Base-by-base conservation (phyloP, 768 basidiomycete species). In the Russula foetens region DNA sequence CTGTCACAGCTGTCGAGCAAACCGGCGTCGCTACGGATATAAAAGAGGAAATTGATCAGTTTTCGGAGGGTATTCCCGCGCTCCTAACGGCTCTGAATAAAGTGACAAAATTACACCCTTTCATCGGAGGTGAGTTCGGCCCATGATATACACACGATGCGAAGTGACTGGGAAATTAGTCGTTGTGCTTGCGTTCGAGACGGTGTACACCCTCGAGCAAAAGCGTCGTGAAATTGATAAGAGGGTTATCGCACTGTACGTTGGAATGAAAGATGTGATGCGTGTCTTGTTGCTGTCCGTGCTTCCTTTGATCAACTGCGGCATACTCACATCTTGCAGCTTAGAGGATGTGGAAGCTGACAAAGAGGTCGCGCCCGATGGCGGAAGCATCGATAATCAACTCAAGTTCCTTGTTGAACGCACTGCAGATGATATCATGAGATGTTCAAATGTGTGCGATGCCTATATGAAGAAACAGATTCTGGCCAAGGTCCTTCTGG, bases 201-300 rank as follows among this genome's bases (percentile, higher is more conserved):
- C 79, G 0, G 78, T 80, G 2, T 72, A 80, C 28, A 74, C 75
- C n/a, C 71, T 83, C 26, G 79, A 81, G 52, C 53, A 77, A 55
- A 77, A 75, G 4, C 71, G 80, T 23, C 70, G 77, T 23, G 78
- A 80, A 21, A 83, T 83, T 53, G 77, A 83, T 53, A 75, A 74
- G 57, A 81, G 79, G 60, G 72, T 82, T 6, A 59, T 75, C 3
- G 70, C 73, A 5, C 70, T 84, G 4, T 78, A 78, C 38, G 66
- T 82, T 11, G 75, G 79, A 60, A 83, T 83, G 80, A 74, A 74
- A 59, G 73, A 80, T 46, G 74, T 79, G 72, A 78, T 82, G 75
- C 54, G 66, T 14, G 56, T 57, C 4, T 44, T 61, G 14, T n/a
- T 61, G 1, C 44, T 38, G 63, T 63, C 14, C 12, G 63, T 56